Evolutionary conservation across 805 yeast species (phyloP).

Genomic region (Grigorovia transvaalensis): DNA sequence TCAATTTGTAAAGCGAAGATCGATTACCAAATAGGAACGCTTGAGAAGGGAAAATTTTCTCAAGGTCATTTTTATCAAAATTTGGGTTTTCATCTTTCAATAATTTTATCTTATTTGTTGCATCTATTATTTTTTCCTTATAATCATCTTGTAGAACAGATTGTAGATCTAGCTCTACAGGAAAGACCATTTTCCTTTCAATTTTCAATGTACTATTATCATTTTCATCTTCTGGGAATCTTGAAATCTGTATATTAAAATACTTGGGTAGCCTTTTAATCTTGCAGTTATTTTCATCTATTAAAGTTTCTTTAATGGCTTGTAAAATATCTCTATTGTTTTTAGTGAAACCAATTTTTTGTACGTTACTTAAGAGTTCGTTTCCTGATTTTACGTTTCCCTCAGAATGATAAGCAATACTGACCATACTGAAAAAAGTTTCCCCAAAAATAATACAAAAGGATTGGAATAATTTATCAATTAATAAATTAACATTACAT

Average conservation of each 20-base stretch:
- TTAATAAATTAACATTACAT: conserved; percentile 96
- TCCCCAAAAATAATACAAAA: conserved; percentile 37
- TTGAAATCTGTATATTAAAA: conserved; percentile 81
- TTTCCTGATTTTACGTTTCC: background rate
- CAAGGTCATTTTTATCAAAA: background rate
- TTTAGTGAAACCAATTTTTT: background rate
- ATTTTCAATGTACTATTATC: conserved; percentile 86
- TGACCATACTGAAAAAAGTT: conserved; percentile 43
- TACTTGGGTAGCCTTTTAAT: conserved; percentile 76
- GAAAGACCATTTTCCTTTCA: conserved; percentile 85
- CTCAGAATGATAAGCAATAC: conserved; percentile 9
- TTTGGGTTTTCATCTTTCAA: background rate
- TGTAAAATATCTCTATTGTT: background rate
- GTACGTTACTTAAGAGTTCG: background rate
- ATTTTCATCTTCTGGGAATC: conserved; percentile 54
- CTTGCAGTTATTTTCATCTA: conserved; percentile 31
- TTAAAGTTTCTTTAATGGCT: background rate
- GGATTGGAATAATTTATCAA: conserved; percentile 57
- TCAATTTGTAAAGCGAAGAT: conserved; percentile 72
- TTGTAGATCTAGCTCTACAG: conserved; percentile 77
- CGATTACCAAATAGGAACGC: conserved; percentile 62
- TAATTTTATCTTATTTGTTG: background rate
- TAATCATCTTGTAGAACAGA: conserved; percentile 74
- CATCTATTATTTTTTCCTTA: background rate
- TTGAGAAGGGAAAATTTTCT: conserved; percentile 32